A percentile compares a stretch with the other conserved stretches of the same genome.
Conservation (phyloP, 192 early-diverging fungal genomes). For the Pilaira anomala region DNA sequence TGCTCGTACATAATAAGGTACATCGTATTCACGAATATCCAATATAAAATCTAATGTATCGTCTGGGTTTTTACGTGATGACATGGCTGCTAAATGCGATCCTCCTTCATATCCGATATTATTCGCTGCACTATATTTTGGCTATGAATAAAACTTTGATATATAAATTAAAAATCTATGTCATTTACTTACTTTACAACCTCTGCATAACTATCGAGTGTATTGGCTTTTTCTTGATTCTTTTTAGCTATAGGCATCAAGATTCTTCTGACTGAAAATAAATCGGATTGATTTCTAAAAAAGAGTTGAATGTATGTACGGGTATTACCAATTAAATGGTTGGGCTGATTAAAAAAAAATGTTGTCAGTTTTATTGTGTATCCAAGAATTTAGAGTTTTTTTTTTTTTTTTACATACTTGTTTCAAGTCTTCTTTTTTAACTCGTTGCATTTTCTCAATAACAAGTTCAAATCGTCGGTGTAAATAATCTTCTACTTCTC, state of each 20-base stretch:
- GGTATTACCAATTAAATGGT: slow-evolving; percentile 81
- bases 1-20: slow-evolving; percentile 93
- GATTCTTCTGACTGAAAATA: slow-evolving; percentile 69
- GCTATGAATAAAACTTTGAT: no score
- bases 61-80: slow-evolving; percentile 35
- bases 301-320: slow-evolving; percentile 70
- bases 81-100: slow-evolving; percentile 8
- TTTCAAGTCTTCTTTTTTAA: slow-evolving; percentile 81
- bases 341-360: slow-evolving; percentile 57
- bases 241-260: slow-evolving; percentile 66
- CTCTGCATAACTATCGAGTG: slow-evolving; percentile 70
- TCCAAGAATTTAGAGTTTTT: no score
- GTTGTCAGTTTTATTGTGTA: no score
- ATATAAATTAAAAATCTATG: no score
- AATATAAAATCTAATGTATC: slow-evolving; percentile 70
- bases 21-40: slow-evolving; percentile 95
- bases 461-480: slow-evolving; percentile 63
- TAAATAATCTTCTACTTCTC: slow-evolving; percentile 85
- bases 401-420: no score
- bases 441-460: slow-evolving; percentile 60
- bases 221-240: slow-evolving; percentile 62
- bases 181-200: slow-evolving; percentile 47
- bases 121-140: slow-evolving; percentile 23
- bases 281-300: slow-evolving; percentile 83
- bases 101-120: slow-evolving; percentile 24